Base-by-base conservation (phyloP, 1,139 yeast genomes). In the Kodamaea derodonti region DNA sequence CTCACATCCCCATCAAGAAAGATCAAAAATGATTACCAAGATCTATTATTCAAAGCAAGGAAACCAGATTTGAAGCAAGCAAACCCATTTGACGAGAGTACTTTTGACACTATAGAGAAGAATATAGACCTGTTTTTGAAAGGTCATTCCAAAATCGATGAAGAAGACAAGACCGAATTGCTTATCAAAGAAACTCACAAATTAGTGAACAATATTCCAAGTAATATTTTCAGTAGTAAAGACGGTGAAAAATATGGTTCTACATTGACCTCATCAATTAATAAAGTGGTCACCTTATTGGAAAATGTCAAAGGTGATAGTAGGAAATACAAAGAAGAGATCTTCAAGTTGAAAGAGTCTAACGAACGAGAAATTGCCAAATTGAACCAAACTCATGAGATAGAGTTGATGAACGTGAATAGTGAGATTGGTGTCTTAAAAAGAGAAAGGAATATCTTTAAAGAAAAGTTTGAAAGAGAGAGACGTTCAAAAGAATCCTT, bases 141-240 rank as follows among this genome's bases (percentile, higher is more conserved):
- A 20, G 20, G n/a, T 11, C 4, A 11, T 11, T 10, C 13, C 8
- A 12, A 27, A 6, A 28, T 8, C 17, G 24, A 34, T 14, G 46
- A 41, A 13, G 50, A 43, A 38, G 58, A 51, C 22, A 48, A 46
- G 15, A 49, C 58, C 3, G 62, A 60, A 28, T 41, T 58, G 10
- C 39, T 59, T 16, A 48, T 62, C 13, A 49, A 46, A 17, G 63
- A 61, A 32, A 61, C 69, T 4, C 67, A 62, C 35, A 51, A 49
- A 29, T 39, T 55, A 24, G 49, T 62, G 9, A 51, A 46, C 18
- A 49, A 49, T 9, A 42, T 56, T 3, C 66, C 68, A 0, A 30
- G 40, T 7, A 46, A 51, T 7, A 46, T 54, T 1, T 29, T 47
- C 14, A 47, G 51, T 16, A 50, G 49, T 33, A 48, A 48, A 32